These are phyloP conservation scores for Podaxis sp. DNA, from an alignment of 768 basidiomycete genomes.

Conservation along the genomic window DNA sequence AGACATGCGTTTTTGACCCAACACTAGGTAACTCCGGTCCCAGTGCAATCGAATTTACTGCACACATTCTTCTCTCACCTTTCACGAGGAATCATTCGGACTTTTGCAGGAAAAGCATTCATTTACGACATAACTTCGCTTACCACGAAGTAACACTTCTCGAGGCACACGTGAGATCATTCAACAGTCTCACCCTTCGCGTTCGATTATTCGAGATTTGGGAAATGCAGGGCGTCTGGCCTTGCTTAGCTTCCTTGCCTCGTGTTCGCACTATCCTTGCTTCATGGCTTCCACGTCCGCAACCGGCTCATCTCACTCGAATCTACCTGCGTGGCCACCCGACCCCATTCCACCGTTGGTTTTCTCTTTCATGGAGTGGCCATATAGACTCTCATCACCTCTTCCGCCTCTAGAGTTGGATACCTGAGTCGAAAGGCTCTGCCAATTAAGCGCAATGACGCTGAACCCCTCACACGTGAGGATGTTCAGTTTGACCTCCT, in stretches of 20 bases:
- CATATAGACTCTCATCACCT: slow-evolving; percentile 16
- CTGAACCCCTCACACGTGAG: slow-evolving; percentile 77
- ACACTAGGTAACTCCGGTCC: slow-evolving; percentile 13
- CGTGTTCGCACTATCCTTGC: slow-evolving; percentile 34
- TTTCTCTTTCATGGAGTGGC: slow-evolving; percentile 13
- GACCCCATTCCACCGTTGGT: slow-evolving; percentile 57
- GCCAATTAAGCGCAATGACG: slow-evolving; percentile 81
- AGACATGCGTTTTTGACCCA: neutral
- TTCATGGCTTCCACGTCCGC: slow-evolving; percentile 50
- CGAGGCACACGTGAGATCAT: slow-evolving; percentile 37
- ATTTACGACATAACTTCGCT: slow-evolving; percentile 10
- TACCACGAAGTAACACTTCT: slow-evolving; percentile 14
- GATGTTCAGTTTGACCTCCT: slow-evolving; percentile 90
- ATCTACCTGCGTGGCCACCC: slow-evolving; percentile 39
- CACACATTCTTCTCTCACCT: slow-evolving; percentile 2
- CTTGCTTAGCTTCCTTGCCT: slow-evolving; percentile 35
- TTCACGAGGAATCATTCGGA: slow-evolving; percentile 4
- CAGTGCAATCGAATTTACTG: slow-evolving; percentile 1
- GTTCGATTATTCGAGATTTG: slow-evolving; percentile 22
- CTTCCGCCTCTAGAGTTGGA: slow-evolving; percentile 40
- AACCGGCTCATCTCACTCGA: slow-evolving; percentile 27
- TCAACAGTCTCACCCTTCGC: slow-evolving; percentile 27
- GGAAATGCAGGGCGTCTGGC: slow-evolving; percentile 23
- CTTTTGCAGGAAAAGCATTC: neutral
- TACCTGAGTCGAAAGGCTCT: slow-evolving; percentile 69